Conservation (phyloP, 768 basidiomycete species). For the Hypholoma sublateritium region DNA sequence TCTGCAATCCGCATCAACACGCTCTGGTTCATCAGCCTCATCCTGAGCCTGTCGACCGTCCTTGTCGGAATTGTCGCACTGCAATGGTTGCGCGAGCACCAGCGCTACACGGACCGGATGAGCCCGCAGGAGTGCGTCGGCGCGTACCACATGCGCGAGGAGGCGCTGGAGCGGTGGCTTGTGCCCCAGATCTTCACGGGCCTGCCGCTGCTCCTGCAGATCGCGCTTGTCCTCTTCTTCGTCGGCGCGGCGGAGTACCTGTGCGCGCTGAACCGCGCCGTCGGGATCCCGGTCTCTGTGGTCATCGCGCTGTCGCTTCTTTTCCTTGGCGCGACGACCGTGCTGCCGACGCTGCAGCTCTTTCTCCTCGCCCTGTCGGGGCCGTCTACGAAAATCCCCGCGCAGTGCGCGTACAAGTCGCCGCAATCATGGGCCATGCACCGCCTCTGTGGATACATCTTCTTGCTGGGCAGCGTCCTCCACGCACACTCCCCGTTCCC, state of each 20-base stretch:
- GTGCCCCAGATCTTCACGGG: too few species aligned
- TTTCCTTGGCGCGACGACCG: too few species aligned
- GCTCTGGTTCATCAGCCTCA: slow-evolving; percentile 18
- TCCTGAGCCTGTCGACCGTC: slow-evolving; percentile 18
- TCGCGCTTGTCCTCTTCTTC: slow-evolving; percentile 7
- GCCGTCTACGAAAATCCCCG: neutral
- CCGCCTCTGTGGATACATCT: neutral
- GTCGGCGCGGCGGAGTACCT: neutral
- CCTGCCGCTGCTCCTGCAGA: too few species aligned
- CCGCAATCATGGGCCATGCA: slow-evolving; percentile 2
- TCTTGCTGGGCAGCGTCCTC: neutral
- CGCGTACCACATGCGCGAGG: neutral
- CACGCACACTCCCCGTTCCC: neutral
- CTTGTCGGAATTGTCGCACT: slow-evolving; percentile 18
- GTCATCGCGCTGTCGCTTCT: neutral
- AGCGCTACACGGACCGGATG: too few species aligned
- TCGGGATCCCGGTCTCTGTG: neutral
- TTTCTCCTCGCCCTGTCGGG: neutral
- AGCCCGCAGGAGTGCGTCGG: slow-evolving; percentile 9
- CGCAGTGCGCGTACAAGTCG: slow-evolving; percentile 5
- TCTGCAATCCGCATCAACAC: slow-evolving; percentile 14
- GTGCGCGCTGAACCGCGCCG: neutral
- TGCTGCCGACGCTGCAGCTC: slow-evolving; percentile 4
- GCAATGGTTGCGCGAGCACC: slow-evolving; percentile 17
- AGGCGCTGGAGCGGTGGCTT: too few species aligned